Conservation (phyloP, 2,329 filamentous ascomycete genomes). For the Aschersonia sp. region DNA sequence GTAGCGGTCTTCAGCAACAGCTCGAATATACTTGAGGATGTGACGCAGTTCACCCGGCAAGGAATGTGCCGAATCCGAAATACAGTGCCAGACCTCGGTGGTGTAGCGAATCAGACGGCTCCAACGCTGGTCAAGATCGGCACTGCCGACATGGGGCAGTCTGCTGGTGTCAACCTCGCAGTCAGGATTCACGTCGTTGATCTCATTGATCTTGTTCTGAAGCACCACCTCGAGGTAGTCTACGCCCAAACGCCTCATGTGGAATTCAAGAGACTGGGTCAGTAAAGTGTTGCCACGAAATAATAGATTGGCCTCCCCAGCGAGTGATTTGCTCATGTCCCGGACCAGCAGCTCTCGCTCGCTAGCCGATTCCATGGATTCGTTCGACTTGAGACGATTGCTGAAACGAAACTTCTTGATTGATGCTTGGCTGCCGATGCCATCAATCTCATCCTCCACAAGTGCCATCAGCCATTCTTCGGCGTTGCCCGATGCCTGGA, state of each 20-base stretch:
- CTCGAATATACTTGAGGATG: conserved; percentile 80
- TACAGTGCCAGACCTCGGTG: conserved; percentile 73
- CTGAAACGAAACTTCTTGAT: conserved; percentile 61
- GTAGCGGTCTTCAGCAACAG: conserved; percentile 87
- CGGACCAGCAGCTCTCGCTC: conserved; percentile 60
- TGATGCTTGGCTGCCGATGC: conserved; percentile 67
- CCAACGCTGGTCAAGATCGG: conserved; percentile 78
- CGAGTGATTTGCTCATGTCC: conserved; percentile 64
- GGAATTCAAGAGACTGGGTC: conserved; percentile 83
- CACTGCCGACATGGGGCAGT: conserved; percentile 33
- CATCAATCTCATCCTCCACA: conserved; percentile 95
- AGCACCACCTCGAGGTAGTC: conserved; percentile 84
- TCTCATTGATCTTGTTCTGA: conserved; percentile 72
- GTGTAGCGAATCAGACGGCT: conserved; percentile 59
- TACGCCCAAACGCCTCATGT: conserved; percentile 88
- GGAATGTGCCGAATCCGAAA: conserved; percentile 56
- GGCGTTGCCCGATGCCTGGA: conserved; percentile 75
- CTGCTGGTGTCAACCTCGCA: conserved; percentile 92
- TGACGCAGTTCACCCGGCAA: conserved; percentile 71
- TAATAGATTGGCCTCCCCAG: conserved; percentile 81
- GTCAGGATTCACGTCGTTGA: conserved; percentile 79
- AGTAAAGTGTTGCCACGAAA: conserved; percentile 91
- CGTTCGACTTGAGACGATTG: conserved; percentile 54
- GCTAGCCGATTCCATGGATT: conserved; percentile 44
- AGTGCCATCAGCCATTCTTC: conserved; percentile 84